These are phyloP conservation scores for Geotrichum bryndzae DNA, from an alignment of 1,139 yeast species.

Conservation along the genomic window DNA sequence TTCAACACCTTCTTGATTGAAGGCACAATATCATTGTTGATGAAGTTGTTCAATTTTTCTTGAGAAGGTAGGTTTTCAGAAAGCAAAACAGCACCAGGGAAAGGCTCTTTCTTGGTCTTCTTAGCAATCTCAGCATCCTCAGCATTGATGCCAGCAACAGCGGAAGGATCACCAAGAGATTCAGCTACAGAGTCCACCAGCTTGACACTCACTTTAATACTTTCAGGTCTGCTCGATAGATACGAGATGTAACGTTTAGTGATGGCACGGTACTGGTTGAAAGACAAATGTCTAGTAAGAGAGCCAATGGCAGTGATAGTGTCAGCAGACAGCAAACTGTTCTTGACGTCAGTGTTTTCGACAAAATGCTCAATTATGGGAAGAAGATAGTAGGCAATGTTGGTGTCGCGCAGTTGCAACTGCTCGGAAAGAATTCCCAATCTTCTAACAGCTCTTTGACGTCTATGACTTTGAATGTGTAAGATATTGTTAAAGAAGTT, in stretches of 20 bases:
- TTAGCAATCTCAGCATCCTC: conserved; percentile 28
- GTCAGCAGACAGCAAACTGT: conserved; percentile 68
- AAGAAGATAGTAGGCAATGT: conserved; percentile 71
- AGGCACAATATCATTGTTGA: conserved; percentile 57
- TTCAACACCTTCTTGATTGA: conserved; percentile 52
- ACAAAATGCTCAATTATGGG: conserved; percentile 80
- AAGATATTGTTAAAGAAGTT: conserved; percentile 74
- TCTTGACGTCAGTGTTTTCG: conserved; percentile 48
- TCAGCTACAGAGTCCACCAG: conserved; percentile 59
- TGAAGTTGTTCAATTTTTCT: conserved; percentile 47
- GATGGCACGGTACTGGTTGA: conserved; percentile 77
- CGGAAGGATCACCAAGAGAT: conserved; percentile 38
- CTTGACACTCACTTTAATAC: conserved; percentile 54
- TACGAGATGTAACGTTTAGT: conserved; percentile 63
- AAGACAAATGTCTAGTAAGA: conserved; percentile 55
- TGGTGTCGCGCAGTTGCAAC: conserved; percentile 44
- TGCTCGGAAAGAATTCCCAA: conserved; percentile 41
- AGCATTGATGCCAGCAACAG: conserved; percentile 17
- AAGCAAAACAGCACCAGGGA: conserved; percentile 22
- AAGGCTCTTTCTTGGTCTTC: conserved; percentile 12
- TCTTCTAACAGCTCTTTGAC: conserved; percentile 74
- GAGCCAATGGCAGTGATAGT: conserved; percentile 58
- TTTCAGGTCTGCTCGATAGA: conserved; percentile 46
- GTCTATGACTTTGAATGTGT: conserved; percentile 81
- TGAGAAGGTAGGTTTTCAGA: conserved; percentile 31